Evolutionary conservation across 306 rosid species (phyloP), one percentile per base, ranked within the genome.

Genomic region (Fragaria vesca): DNA sequence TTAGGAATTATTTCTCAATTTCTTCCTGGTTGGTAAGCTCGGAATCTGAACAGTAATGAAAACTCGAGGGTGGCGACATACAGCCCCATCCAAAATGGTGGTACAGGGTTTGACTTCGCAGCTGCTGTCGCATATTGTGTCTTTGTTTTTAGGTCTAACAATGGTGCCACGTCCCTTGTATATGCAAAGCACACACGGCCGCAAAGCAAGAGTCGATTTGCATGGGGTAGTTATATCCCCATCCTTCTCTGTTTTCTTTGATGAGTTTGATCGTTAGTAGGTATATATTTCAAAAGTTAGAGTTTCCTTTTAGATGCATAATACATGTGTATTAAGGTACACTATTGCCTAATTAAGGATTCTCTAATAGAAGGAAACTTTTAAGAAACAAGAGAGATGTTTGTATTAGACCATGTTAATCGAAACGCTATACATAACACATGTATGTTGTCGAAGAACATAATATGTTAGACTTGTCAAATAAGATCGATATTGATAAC

Each of bases 91-190:
- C 46, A 77, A 62, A 51, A 18, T 67, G 40, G 32, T 55, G 67
- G 65, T 61, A 34, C 69, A 65, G 36, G 60, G 47, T 83, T 83
- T 81, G 83, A 80, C 84, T 76, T 76, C 36, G 43, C 71, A 68
- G 75, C 16, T 50, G 65, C 55, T 55, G 34, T 48, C 48, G 6
- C 36, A 36, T 21, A 10, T 28, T 75, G 58, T 75, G 28, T 43
- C 60, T 47, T 4, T 45, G 55, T 43, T 36, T 45, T 18, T 12
- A 40, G 1, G 9, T 57, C 54, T 24, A 50, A 71, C 46, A 69
- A 46, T 42, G 55, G 17, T 74, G 68, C 68, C 77, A 21, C 18
- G 38, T 30, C 3, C 12, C 61, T 10, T 58, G 11, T 58, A 21
- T 57, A 57, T 57, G 63, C 16, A 58, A 21, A 58, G 3, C 34